Conservation (phyloP, 73 alveolate species). For the Breviolum minutum region DNA sequence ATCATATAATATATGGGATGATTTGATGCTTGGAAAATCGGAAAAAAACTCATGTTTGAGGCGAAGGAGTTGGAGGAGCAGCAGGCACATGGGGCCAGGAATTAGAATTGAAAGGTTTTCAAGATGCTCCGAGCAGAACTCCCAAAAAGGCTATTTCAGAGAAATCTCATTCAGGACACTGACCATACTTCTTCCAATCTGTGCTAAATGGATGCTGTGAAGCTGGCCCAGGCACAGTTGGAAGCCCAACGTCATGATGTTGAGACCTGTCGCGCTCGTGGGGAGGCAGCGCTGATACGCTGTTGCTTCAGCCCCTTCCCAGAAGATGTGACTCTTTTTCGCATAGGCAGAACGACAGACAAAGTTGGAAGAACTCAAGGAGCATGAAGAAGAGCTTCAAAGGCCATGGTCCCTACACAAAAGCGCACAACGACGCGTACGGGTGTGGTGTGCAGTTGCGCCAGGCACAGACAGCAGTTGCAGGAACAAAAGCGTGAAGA, state of each 20-base stretch:
- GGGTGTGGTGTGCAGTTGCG: background rate
- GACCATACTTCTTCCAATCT: no score
- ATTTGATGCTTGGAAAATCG: background rate
- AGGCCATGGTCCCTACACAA: constrained; percentile 1
- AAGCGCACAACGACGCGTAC: background rate
- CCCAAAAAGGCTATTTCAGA: no score
- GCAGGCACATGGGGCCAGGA: background rate
- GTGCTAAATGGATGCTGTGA: background rate
- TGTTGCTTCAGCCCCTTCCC: no score
- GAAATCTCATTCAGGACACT: no score
- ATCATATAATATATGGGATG: background rate
- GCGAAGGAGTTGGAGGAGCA: constrained; percentile 54
- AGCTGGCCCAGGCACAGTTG: constrained; percentile 61
- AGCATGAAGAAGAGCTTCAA: constrained; percentile 68
- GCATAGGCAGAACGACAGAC: constrained; percentile 55
- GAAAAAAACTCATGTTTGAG: background rate
- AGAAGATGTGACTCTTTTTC: no score
- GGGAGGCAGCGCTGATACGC: constrained; percentile 2
- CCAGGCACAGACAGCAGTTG: constrained; percentile 67
- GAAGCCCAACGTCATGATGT: constrained; percentile 89
- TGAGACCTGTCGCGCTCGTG: constrained; percentile 68
- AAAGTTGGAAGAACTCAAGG: constrained; percentile 34
- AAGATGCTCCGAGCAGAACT: background rate
- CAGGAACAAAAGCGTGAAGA: constrained; percentile 47
- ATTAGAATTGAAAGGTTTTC: no score